Base-by-base conservation (phyloP, 768 basidiomycete species). In the Inosperma sp. region DNA sequence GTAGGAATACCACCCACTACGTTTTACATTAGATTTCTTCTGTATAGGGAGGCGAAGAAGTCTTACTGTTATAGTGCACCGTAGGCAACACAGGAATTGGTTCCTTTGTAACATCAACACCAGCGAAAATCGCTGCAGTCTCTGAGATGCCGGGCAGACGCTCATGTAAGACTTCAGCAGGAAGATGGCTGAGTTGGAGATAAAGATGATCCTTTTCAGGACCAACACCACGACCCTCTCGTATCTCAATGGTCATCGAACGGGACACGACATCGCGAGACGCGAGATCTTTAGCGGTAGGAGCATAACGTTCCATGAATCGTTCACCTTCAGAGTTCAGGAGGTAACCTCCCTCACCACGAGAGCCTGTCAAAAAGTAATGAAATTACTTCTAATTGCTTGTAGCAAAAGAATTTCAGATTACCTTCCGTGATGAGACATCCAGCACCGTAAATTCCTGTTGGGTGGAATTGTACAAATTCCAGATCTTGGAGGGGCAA, bases 381-480 rank as follows among this genome's bases (percentile, higher is more conserved):
- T n/a, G 14, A 42, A 12, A 35, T n/a, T 12, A 5, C 3, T 41
- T 41, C n/a, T 17, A 19, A 13, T 16, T n/a, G 33, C 8, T 1
- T 22, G 21, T 4, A 22, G 27, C 34, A 8, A 19, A 8, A 29
- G 31, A 22, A 7, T 7, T 17, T 23, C n/a, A 9, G 25, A 48
- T 48, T 55, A 89, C 93, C 94, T 78, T 98, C 95, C 10, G 95
- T 98, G 66, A 99, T 99, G 58, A 99, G 79, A 72, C 96, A 99
- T 41, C 96, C 96, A 61, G 96, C 95, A 58, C 96, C 96, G 66
- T 98, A 99, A 63, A 99, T 98, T 71, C 96, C 96, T 39, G 96
- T 98, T 2, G 96, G 96, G 69, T 98, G 96, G 90, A 99, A 99
- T 68, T 99, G 96, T n/a, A 98, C 94, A 66, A 99, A 99, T 71